These are phyloP conservation scores for Rutidosis leptorrhynchoides DNA, from an alignment of 129 eudicot species.

Conservation along the genomic window DNA sequence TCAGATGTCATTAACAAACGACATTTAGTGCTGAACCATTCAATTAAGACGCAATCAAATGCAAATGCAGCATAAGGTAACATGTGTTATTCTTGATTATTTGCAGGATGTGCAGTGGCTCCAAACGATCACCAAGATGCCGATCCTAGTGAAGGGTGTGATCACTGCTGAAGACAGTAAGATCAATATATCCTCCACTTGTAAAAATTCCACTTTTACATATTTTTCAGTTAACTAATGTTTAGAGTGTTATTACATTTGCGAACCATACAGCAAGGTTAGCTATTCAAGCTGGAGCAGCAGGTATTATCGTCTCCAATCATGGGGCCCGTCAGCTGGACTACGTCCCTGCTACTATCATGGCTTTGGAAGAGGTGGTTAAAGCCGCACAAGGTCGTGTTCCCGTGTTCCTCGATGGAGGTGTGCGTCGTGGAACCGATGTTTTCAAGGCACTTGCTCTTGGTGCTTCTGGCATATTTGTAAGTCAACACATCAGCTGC, in stretches of 20 bases:
- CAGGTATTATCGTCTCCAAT: constrained; percentile 77
- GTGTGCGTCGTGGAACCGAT: constrained; percentile 97
- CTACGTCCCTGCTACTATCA: constrained; percentile 74
- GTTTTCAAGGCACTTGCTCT: constrained; percentile 96
- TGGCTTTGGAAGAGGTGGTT: constrained; percentile 87
- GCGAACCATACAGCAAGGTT: constrained; percentile 45
- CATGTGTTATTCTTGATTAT: background rate
- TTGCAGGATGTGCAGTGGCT: constrained; percentile 94
- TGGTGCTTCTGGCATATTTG: constrained; percentile 93
- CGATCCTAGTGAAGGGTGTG: constrained; percentile 94
- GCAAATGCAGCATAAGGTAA: too few relatives aligned
- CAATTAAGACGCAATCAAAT: too few relatives aligned
- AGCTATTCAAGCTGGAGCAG: constrained; percentile 68
- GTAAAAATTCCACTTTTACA: background rate
- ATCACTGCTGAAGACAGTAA: constrained; percentile 95
- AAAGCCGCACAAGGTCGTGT: constrained; percentile 93
- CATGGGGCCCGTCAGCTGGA: constrained; percentile 85
- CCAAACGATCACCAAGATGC: constrained; percentile 81
- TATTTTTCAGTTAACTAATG: background rate
- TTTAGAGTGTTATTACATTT: constrained; percentile 3
- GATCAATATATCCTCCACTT: constrained; percentile 17
- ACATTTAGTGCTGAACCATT: too few relatives aligned
- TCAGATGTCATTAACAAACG: too few relatives aligned
- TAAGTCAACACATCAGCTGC: constrained; percentile 38
- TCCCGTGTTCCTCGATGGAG: constrained; percentile 93